Conservation (phyloP, 495 filamentous ascomycete genomes). For the Penicillium paradoxum region DNA sequence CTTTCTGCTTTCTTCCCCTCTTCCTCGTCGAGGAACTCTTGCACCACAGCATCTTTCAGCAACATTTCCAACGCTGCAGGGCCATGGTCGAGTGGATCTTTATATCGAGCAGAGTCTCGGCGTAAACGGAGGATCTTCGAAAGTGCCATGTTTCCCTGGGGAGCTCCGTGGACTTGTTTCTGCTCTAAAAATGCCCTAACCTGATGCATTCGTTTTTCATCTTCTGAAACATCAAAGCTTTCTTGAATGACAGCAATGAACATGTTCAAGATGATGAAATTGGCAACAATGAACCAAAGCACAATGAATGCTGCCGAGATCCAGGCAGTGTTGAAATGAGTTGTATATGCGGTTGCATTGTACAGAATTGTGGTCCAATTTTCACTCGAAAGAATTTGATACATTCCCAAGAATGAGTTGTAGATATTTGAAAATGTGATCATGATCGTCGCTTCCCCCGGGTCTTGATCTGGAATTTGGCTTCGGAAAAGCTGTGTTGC, state of each 20-base stretch:
- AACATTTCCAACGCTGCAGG: slow-evolving; percentile 90
- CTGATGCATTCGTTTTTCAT: slow-evolving; percentile 95
- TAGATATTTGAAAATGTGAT: slow-evolving; percentile 86
- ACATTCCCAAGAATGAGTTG: slow-evolving; percentile 97
- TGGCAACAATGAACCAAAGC: slow-evolving; percentile 90
- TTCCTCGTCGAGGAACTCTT: slow-evolving; percentile 86
- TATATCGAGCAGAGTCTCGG: slow-evolving; percentile 53
- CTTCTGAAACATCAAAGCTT: slow-evolving; percentile 99
- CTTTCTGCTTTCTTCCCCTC: slow-evolving; percentile 26
- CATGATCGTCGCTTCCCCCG: slow-evolving; percentile 49
- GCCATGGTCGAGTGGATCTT: slow-evolving; percentile 84
- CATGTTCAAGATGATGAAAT: slow-evolving; percentile 98
- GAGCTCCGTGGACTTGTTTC: slow-evolving; percentile 69
- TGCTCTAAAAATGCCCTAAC: slow-evolving; percentile 90
- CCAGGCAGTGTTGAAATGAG: slow-evolving; percentile 67
- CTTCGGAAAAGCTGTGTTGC: slow-evolving; percentile 90
- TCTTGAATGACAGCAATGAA: slow-evolving; percentile 99
- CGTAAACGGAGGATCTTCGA: slow-evolving; percentile 84
- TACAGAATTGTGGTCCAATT: slow-evolving; percentile 92
- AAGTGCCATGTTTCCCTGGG: slow-evolving; percentile 71
- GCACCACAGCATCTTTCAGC: slow-evolving; percentile 88
- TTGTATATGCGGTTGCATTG: slow-evolving; percentile 66
- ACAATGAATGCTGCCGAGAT: slow-evolving; percentile 90
- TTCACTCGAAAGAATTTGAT: slow-evolving; percentile 94
- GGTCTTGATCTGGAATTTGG: slow-evolving; percentile 60